These are phyloP conservation scores for Morella rubra DNA, from an alignment of 306 rosid species.

Conservation along the genomic window DNA sequence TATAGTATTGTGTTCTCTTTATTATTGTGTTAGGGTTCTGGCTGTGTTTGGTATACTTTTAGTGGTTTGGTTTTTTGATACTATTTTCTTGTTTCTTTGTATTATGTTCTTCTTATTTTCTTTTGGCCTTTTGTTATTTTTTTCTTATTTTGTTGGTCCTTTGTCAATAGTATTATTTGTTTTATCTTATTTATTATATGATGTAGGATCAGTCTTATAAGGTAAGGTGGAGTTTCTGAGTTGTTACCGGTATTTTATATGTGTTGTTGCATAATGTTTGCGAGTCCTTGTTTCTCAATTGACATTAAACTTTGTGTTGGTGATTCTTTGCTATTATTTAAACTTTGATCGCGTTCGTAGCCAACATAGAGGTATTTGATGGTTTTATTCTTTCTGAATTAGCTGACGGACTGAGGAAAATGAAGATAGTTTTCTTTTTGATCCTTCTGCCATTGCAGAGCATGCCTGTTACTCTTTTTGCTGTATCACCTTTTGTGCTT, in stretches of 20 bases:
- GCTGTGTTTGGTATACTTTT: no score
- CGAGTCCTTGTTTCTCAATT: constrained; percentile 11
- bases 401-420: not conserved
- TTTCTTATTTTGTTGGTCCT: no score
- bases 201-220: no score
- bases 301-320: constrained; percentile 23
- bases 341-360: not conserved
- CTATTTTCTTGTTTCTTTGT: no score
- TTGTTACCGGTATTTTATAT: constrained; percentile 4
- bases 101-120: no score
- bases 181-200: no score
- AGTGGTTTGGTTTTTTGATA: no score
- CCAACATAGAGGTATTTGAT: not conserved
- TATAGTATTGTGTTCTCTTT: no score
- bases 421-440: not conserved
- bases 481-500: not conserved
- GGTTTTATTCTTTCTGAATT: not conserved
- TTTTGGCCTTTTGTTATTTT: no score
- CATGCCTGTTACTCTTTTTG: not conserved
- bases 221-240: constrained; percentile 24
- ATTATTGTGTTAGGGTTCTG: no score
- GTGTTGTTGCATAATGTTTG: constrained; percentile 14
- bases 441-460: not conserved
- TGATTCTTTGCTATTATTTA: not conserved
- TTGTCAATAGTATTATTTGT: no score